These are phyloP conservation scores for Penicillium sp. DNA, from an alignment of 2,329 filamentous ascomycete genomes.

Conservation along the genomic window DNA sequence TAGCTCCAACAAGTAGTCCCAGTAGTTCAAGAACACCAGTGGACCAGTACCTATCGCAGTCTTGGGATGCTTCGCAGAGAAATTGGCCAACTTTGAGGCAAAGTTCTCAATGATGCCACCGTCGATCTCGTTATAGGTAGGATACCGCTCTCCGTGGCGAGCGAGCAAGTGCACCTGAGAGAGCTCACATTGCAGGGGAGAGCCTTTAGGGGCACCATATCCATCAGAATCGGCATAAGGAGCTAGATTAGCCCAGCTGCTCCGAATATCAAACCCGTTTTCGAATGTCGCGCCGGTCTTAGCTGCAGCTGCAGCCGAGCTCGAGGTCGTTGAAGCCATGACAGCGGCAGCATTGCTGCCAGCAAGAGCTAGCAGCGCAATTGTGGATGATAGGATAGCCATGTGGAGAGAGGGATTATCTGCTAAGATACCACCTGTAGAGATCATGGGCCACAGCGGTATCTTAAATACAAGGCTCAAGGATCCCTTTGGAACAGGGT, in stretches of 20 bases:
- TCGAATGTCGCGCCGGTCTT: constrained; percentile 27
- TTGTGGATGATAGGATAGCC: background rate
- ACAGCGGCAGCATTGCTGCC: constrained; percentile 1
- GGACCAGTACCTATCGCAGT: constrained; percentile 47
- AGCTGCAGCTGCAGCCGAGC: constrained; percentile 5
- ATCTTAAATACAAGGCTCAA: background rate
- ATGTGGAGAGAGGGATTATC: background rate
- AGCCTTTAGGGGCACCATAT: constrained; percentile 38
- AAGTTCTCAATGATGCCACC: constrained; percentile 53
- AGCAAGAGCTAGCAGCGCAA: constrained; percentile 10
- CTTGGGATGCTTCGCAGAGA: constrained; percentile 42
- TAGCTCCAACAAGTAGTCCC: constrained; percentile 49
- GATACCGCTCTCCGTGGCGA: constrained; percentile 57
- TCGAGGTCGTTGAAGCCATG: background rate
- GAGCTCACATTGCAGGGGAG: constrained; percentile 57
- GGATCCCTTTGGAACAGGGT: too few relatives aligned
- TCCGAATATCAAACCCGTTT: constrained; percentile 32
- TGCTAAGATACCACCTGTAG: background rate
- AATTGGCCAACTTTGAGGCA: constrained; percentile 51
- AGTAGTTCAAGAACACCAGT: constrained; percentile 55
- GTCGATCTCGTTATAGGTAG: constrained; percentile 49
- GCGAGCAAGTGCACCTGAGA: constrained; percentile 57
- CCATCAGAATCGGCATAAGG: constrained; percentile 27
- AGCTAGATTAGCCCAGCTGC: constrained; percentile 33
- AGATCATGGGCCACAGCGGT: background rate